Base-by-base conservation (phyloP, 768 basidiomycete genomes). In the Termitomyces sp. region DNA sequence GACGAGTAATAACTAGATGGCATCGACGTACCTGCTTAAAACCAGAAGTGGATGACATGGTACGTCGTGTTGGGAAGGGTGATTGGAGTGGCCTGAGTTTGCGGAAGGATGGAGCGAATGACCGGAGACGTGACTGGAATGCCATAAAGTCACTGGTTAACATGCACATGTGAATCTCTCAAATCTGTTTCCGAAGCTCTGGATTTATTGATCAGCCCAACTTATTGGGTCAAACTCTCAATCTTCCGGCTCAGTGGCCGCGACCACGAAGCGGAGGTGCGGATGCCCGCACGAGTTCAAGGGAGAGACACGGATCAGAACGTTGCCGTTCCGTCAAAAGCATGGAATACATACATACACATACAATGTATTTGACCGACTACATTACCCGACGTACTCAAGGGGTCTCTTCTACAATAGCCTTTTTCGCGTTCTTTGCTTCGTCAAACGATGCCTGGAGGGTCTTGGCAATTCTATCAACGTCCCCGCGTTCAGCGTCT, bases 401-500 rank as follows among this genome's bases (percentile, higher is more conserved):
- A 22, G 60, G 53, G 28, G 35, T 55, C 33, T 51, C 61, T 40
- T 60, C 57, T n/a, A 60, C 28, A 4, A 60, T 42, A 36, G 18
- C 46, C 45, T 53, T 63, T 33, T 60, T 63, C n/a, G 57, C 59
- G 35, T 53, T 58, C 51, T 65, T 62, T 4, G 68, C 67, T 53
- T 69, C 70, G 47, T 67, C 65, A 56, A 88, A 68, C n/a, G 75
- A 71, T 49, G 78, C 77, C 63, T 75, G 77, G 69, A 92, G 65
- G 13, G 79, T 81, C 10, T 73, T 69, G 43, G 86, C 75, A 57
- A 94, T 73, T 68, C 73, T 82, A 65, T 87, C 84, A 24, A 93
- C 74, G 67, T 94, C 91, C 1, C 83, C 86, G 38, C 92, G 78
- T 54, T 75, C 59, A 35, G 75, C 62, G 58, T 92, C 81, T 22